Evolutionary conservation across 2,329 filamentous ascomycete genomes (phyloP).

Genomic region (Sporothrix pallida): DNA sequence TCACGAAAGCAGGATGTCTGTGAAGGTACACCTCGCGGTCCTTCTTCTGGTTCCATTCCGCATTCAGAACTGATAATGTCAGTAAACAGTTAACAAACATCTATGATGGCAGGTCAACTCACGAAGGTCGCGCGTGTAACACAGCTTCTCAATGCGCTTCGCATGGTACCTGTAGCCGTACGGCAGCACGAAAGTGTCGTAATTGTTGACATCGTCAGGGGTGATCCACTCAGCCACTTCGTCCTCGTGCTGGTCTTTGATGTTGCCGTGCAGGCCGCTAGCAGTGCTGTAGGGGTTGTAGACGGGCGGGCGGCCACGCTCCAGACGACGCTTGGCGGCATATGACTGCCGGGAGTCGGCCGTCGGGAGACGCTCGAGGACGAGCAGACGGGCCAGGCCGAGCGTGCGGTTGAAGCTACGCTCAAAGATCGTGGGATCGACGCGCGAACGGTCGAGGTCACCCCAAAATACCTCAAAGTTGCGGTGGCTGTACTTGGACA

Average conservation of each 20-base stretch:
- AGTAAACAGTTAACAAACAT: background rate
- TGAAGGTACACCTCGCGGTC: constrained; percentile 79
- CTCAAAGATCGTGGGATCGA: constrained; percentile 89
- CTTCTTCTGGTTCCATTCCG: constrained; percentile 81
- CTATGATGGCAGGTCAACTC: constrained; percentile 36
- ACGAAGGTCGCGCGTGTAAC: constrained; percentile 78
- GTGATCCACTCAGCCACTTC: constrained; percentile 85
- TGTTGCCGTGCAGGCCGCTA: constrained; percentile 60
- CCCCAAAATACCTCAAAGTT: constrained; percentile 87
- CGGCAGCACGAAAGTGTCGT: constrained; percentile 76
- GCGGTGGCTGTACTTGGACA: constrained; percentile 83
- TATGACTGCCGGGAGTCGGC: constrained; percentile 71
- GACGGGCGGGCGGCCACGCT: constrained; percentile 70
- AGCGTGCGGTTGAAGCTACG: constrained; percentile 76
- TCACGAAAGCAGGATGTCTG: constrained; percentile 76
- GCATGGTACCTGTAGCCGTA: constrained; percentile 68
- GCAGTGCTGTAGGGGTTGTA: constrained; percentile 45
- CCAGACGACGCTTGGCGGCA: constrained; percentile 69
- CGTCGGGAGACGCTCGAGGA: constrained; percentile 79
- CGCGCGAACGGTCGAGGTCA: constrained; percentile 71
- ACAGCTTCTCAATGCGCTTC: constrained; percentile 78
- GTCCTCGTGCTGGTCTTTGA: constrained; percentile 78
- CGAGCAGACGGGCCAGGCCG: constrained; percentile 77
- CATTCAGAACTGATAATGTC: constrained; percentile 67
- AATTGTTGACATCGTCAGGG: constrained; percentile 76